Evolutionary conservation across 2,329 filamentous ascomycete species (phyloP), one percentile per base, ranked within the genome.

Genomic region (Calonectria naviculata): DNA sequence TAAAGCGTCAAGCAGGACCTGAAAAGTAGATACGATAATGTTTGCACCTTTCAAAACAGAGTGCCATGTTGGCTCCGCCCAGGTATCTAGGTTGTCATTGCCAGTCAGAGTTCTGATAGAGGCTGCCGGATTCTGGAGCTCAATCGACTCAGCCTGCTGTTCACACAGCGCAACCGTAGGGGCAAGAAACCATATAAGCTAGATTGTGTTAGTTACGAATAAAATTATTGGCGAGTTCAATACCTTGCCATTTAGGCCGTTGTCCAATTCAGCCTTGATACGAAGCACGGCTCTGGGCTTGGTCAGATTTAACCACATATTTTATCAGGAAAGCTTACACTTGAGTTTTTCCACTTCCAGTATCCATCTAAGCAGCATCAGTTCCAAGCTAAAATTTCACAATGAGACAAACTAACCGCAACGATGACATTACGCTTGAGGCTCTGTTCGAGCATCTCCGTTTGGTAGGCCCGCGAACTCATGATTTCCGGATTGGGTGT

Each of bases 11-110:
- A 90, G 84, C 15, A 97, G 86, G 1, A 97, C 88, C 71, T 93
- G 91, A 71, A 93, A 91, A 0, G 95, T 97, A 0, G 93, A 95
- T 1, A 97, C 87, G 6, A 97, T 89, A n/a, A 97, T 86, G 1
- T 90, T 88, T 26, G 93, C 87, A 58, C 92, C 91, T 3, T 84
- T 75, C 1, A 97, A 84, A 2, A 93, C 86, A 0, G 85, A 86
- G 69, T 93, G 86, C 95, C 95, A 97, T 1, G 91, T 86, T 2
- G 82, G 76, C 7, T 90, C 87, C 0, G 89, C 91, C 95, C 95
- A 98, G 38, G 90, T 88, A 21, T 97, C 91, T 2, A 95, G 86
- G 52, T 90, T 89, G 73, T 95, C 92, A 17, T 87, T 83, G 13
- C 95, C 93, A 13, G 88, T 92, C 21, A 97, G 85, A 1, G 93